Percentiles rank a stretch among this genome's conserved stretches.
Evolutionary conservation across 106 monocot genomes (phyloP).

Genomic region (Allium sativum): DNA sequence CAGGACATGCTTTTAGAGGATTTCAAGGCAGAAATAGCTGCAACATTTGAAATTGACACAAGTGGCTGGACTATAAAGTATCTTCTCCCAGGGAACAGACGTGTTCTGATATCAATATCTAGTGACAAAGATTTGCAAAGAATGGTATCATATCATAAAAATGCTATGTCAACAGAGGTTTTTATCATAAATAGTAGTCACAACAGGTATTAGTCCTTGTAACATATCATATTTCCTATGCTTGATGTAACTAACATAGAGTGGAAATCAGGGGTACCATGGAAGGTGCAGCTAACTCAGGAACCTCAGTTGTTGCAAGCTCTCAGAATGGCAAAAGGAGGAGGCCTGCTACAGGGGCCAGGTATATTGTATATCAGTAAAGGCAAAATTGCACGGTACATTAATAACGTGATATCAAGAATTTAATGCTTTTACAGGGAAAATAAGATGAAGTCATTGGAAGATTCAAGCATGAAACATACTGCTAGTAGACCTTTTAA

Average conservation of each 20-base stretch:
- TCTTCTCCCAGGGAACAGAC: constrained; percentile 67
- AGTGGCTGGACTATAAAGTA: constrained; percentile 65
- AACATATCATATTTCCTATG: background rate
- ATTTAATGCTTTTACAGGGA: constrained; percentile 24
- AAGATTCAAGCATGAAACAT: constrained; percentile 5
- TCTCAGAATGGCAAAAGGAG: constrained; percentile 24
- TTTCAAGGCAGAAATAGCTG: constrained; percentile 64
- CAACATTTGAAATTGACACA: constrained; percentile 61
- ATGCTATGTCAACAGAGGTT: constrained; percentile 43
- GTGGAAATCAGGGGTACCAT: constrained; percentile 26
- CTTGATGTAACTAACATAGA: background rate
- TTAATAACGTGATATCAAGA: too few relatives aligned
- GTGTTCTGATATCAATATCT: constrained; percentile 77
- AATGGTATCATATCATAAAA: constrained; percentile 70
- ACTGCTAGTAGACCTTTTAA: constrained; percentile 3
- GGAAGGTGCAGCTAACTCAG: constrained; percentile 46
- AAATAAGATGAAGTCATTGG: constrained; percentile 17
- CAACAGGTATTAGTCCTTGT: constrained; percentile 32
- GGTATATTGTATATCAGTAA: constrained; percentile 14
- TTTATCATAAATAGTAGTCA: constrained; percentile 67
- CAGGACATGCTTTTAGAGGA: constrained; percentile 52
- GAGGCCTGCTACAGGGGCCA: constrained; percentile 25
- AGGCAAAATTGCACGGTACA: too few relatives aligned
- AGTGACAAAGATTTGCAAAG: constrained; percentile 77
- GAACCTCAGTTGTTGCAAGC: constrained; percentile 18